Evolutionary conservation across 2,329 filamentous ascomycete species (phyloP), one percentile per base, ranked within the genome.

Genomic region (Ophiostoma sp.): DNA sequence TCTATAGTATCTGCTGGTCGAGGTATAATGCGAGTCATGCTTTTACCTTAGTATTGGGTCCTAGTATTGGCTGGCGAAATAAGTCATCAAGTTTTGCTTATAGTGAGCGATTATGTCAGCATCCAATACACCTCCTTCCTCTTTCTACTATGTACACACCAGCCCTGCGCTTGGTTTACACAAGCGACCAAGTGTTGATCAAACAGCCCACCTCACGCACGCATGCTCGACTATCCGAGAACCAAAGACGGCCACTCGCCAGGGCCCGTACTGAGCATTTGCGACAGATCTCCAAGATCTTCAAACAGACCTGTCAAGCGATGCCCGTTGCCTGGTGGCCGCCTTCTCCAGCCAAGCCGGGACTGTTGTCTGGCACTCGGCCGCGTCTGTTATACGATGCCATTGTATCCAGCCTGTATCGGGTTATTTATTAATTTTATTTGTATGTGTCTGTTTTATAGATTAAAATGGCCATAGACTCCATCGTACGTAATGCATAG

Each of bases 231-330:
- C 1, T 57, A 13, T 8, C 5, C 13, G 15, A 8, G 8, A 27
- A 31, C 52, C n/a, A 27, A 15, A 27, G 3, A 57, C 52, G 11
- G 10, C 3, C 23, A 57, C n/a, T 27, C 8, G 52, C 52, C 52
- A 57, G 31, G 52, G 27, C 52, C 27, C 52, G 52, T 57, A 57
- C 20, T 48, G 44, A 2, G 44, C 44, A 48, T 57, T 10, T 57
- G 52, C 27, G 52, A 57, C 52, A 57, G 23, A 57, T 57, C 23
- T 27, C 27, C 52, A 57, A 57, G 23, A 57, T 57, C 23, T 27
- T 57, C 52, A 57, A 57, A 57, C 52, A 57, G 23, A 57, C 27
- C 52, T 57, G 3, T 57, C 23, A 57, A 57, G 52, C 52, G 23
- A 57, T n/a, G 44, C 17, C 44, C 44, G 44, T 7, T 17, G 44